Percentiles rank a stretch among this genome's conserved stretches.
Conservation (phyloP, 352 stramenopile species). For the Poterioochromonas sp. region DNA sequence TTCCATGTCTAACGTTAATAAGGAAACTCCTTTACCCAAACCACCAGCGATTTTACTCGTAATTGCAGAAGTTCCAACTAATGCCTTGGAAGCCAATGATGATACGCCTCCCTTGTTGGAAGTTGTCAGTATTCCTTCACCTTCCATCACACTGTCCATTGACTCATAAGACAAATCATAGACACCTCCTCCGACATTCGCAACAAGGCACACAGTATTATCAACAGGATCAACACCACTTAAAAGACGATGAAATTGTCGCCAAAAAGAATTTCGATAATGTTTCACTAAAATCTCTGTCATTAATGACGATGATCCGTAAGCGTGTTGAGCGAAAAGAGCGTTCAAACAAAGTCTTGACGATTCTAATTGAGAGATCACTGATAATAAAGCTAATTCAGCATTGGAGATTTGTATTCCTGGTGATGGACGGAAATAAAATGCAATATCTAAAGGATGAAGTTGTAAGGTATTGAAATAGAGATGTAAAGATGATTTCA, state of each 20-base stretch:
- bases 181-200: constrained; percentile 87
- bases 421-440: constrained; percentile 25
- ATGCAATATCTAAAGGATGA: constrained; percentile 27
- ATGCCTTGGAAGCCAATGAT: constrained; percentile 24
- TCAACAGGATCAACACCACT: constrained; percentile 74
- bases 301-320: constrained; percentile 68
- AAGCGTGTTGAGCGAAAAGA: constrained; percentile 73
- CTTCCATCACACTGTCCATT: constrained; percentile 76
- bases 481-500: not conserved
- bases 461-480: constrained; percentile 31
- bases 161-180: constrained; percentile 92
- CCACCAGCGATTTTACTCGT: constrained; percentile 12
- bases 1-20: constrained; percentile 28
- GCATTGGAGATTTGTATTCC: not conserved
- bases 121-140: constrained; percentile 41
- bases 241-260: constrained; percentile 73
- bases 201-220: constrained; percentile 72
- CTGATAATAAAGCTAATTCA: not conserved
- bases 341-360: constrained; percentile 67
- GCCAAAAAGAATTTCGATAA: constrained; percentile 72
- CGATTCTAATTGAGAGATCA: constrained; percentile 70
- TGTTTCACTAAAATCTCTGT: constrained; percentile 71
- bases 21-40: constrained; percentile 32
- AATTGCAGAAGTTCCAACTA: constrained; percentile 36
- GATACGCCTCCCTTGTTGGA: constrained; percentile 28